Conservation (phyloP, 2,329 filamentous ascomycete species). For the Cladorrhinum sp. region DNA sequence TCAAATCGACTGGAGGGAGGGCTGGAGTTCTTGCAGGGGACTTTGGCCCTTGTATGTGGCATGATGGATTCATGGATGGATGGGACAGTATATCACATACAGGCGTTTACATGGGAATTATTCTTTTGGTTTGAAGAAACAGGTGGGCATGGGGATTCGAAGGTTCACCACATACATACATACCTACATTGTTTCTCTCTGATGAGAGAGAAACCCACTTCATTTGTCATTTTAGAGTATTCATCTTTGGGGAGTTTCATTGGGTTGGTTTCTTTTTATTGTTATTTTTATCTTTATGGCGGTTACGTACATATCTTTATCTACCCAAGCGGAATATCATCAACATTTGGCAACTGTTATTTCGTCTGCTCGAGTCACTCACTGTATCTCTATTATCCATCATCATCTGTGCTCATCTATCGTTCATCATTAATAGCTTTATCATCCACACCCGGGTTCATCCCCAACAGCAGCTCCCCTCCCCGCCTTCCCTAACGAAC, state of each 20-base stretch:
- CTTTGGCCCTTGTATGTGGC: not conserved
- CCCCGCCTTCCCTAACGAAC: slow-evolving; percentile 6
- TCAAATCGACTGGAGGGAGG: not conserved
- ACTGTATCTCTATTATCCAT: not conserved
- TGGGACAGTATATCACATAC: not conserved
- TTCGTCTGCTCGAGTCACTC: too few species aligned
- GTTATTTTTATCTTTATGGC: too few species aligned
- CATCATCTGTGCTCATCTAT: not conserved
- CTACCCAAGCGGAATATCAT: too few species aligned
- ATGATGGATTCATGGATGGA: not conserved
- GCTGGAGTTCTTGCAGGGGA: too few species aligned
- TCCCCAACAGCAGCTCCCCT: slow-evolving; percentile 26
- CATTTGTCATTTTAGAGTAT: too few species aligned
- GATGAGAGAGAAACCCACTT: too few species aligned
- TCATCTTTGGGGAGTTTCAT: not conserved
- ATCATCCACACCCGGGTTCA: slow-evolving; percentile 41
- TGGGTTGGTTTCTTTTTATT: not conserved
- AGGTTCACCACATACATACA: too few species aligned
- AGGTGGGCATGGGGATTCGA: too few species aligned
- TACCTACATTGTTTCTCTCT: too few species aligned
- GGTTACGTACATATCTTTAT: too few species aligned
- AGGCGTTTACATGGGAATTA: not conserved
- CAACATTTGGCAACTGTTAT: too few species aligned
- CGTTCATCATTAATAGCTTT: not conserved
- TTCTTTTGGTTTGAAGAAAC: too few species aligned